Base-by-base conservation (phyloP, 768 basidiomycete species). In the Coprinellus aureogranulatus region DNA sequence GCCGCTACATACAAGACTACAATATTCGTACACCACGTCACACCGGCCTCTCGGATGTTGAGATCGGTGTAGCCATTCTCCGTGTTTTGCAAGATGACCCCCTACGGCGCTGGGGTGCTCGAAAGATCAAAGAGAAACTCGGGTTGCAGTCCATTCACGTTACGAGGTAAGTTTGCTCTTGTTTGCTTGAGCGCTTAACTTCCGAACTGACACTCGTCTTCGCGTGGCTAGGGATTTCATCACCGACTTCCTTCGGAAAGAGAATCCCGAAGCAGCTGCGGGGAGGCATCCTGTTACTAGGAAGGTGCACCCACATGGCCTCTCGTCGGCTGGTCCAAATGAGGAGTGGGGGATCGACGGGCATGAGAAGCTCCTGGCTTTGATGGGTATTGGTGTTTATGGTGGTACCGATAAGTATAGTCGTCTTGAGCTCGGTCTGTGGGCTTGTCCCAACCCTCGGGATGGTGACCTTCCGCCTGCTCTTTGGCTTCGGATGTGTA, bases 281-380 rank as follows among this genome's bases (percentile, higher is more conserved):
- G 56, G 39, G 39, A 54, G 66, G 3, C 61, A 65, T 44, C 65
- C 70, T 1, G 20, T 11, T 2, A 58, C 65, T 6, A 44, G 57
- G 47, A 68, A 69, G 49, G 52, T 62, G 10, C 69, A 70, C 53
- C 31, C 37, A 11, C 57, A 64, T 49, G 63, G 61, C 1, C 28
- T 71, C 1, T 65, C 58, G 57, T 68, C 64, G 2, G 41, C 60
- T 12, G 67, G 69, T 4, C 69, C 70, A 12, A 69, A 72, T 46
- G 67, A 72, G 42, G 68, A 70, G 50, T 69, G 68, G 69, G 58
- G 69, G 41, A 20, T 67, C 23, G 66, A 70, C 57, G 69, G 70
- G 10, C 69, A 68, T 54, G 65, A 69, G 55, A 72, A 72, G 53
- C 54, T 71, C 11, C 37, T 64, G 1, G 34, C 34, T 1, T 26